Evolutionary conservation across 768 basidiomycete genomes (phyloP), one percentile per base, ranked within the genome.

Genomic region (Xerocomus potaroensis): DNA sequence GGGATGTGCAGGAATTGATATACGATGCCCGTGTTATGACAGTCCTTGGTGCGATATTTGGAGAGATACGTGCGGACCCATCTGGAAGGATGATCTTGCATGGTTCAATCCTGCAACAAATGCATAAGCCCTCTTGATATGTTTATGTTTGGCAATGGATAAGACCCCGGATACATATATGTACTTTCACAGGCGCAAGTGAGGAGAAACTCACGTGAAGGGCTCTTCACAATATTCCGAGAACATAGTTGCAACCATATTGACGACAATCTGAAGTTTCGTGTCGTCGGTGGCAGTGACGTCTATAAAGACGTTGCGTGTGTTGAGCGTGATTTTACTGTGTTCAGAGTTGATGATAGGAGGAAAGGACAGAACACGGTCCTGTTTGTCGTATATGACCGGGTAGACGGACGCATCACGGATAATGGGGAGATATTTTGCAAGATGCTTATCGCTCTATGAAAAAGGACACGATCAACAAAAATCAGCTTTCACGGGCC

Each of bases 301-400:
- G 67, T 99, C 96, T 56, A 99, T 88, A 72, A 97, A 97, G 64
- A 99, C 73, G 66, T 98, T 97, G 43, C 76, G 79, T 10, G 96
- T 98, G 62, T 92, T 84, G 51, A 96, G 72, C 0, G 90, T 89
- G 61, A 99, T 98, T 72, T 98, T 98, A 65, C 91, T 97, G 68
- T 91, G 90, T 55, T 96, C 87, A 4, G 92, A 94, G 69, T 96
- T 96, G 70, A 95, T 95, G 64, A 99, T 97, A 8, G 96, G 96
- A 31, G 96, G 96, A 86, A 98, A 94, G 16, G 91, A 94, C 23
- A 96, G 75, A 2, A 98, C 95, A 23, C 74, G 80, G 64, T 91
- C 89, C 48, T 85, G 74, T 9, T 79, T 75, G 65, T 98, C 95
- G 68, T 98, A 98, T 63, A 98, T 96, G 69, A 98, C 87, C 30